Conservation (phyloP, 176 grass and related monocot species). For the Avena sativa region DNA sequence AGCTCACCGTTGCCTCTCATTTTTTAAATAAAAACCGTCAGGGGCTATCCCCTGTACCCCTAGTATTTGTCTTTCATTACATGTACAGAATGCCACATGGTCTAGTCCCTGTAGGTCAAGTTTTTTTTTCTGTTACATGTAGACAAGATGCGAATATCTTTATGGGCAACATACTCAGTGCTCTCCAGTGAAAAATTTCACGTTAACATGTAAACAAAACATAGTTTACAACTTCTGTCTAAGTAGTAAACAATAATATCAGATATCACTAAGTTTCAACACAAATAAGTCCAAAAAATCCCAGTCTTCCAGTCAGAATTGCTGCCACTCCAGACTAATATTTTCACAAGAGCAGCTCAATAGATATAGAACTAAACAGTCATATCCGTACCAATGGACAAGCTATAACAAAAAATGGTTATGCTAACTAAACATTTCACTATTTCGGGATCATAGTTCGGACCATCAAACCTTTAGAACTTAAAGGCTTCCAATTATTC, state of each 20-base stretch:
- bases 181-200: neutral
- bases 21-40: neutral
- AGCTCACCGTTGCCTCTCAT: neutral
- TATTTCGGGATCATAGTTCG: neutral
- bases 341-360: neutral
- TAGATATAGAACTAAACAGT: neutral
- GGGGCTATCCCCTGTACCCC: neutral
- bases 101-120: neutral
- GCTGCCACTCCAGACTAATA: neutral
- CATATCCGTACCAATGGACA: neutral
- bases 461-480: neutral
- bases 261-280: neutral
- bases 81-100: neutral
- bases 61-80: neutral
- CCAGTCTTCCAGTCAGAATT: neutral
- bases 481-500: constrained; percentile 5
- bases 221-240: neutral
- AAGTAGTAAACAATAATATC: neutral
- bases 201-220: neutral
- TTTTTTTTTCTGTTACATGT: neutral
- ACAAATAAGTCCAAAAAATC: neutral
- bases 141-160: neutral
- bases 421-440: neutral
- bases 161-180: neutral
- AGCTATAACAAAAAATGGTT: neutral